These are phyloP conservation scores for Colletotrichum falcatum DNA, from an alignment of 2,329 filamentous ascomycete species.

Conservation along the genomic window DNA sequence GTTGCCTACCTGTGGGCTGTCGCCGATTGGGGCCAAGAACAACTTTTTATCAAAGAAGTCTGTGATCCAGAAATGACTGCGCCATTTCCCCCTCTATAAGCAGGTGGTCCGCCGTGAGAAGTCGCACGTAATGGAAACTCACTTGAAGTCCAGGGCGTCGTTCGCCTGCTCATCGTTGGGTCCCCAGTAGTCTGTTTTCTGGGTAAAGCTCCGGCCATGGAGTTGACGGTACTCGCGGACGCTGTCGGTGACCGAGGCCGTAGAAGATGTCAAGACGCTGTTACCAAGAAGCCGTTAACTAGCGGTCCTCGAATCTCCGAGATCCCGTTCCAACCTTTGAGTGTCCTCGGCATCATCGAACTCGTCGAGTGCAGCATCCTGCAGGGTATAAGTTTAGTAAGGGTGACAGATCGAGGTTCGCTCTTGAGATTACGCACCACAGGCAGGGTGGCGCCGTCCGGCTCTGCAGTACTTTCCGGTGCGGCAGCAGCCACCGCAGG, in stretches of 20 bases:
- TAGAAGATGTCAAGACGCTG: constrained; percentile 40
- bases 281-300: background rate
- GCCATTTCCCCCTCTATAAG: background rate
- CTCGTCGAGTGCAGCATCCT: background rate
- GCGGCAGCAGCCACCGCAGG: background rate
- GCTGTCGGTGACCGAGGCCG: constrained; percentile 48
- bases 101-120: background rate
- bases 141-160: constrained; percentile 36
- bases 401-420: accelerated
- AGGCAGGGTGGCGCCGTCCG: background rate
- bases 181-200: constrained; percentile 45
- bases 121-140: background rate
- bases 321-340: background rate
- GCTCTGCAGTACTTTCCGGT: background rate
- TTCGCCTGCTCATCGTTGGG: constrained; percentile 44
- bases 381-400: background rate
- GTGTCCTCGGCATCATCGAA: background rate
- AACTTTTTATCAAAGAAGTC: constrained; percentile 51
- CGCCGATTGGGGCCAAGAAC: constrained; percentile 52
- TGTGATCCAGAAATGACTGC: constrained; percentile 24
- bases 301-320: background rate
- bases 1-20: constrained; percentile 43
- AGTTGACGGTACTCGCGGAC: constrained; percentile 50
- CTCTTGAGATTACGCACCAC: background rate
- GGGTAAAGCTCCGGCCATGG: constrained; percentile 48